These are phyloP conservation scores for Dispira parvispora DNA, from an alignment of 192 early-diverging fungal species.

Conservation along the genomic window DNA sequence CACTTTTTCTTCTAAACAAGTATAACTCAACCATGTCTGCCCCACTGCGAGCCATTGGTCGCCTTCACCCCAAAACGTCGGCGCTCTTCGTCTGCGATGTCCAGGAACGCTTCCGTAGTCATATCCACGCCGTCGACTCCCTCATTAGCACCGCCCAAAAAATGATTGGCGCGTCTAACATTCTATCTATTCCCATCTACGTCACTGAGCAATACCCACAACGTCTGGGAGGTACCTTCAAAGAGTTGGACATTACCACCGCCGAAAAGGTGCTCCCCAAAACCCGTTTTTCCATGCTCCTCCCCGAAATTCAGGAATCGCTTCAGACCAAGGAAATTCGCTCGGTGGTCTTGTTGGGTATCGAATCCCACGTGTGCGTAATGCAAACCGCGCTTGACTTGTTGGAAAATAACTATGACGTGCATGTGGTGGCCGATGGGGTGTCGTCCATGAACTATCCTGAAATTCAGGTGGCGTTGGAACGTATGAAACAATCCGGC, in stretches of 20 bases:
- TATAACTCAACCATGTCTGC: conserved; percentile 12
- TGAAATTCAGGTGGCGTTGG: conserved; percentile 70
- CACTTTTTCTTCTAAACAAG: too few species aligned
- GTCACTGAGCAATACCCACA: conserved; percentile 74
- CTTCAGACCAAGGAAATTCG: conserved; percentile 32
- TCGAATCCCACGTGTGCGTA: conserved; percentile 93
- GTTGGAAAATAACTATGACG: conserved; percentile 52
- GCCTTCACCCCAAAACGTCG: conserved; percentile 35
- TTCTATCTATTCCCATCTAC: conserved; percentile 66
- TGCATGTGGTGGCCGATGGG: conserved; percentile 84
- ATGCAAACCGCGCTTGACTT: conserved; percentile 88
- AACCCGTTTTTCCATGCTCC: conserved; percentile 80
- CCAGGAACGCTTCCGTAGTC: conserved; percentile 60
- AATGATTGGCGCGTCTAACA: conserved; percentile 58
- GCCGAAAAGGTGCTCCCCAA: conserved; percentile 47
- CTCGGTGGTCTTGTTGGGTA: conserved; percentile 75
- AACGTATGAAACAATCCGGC: conserved; percentile 46
- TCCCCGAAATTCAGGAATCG: conserved; percentile 35
- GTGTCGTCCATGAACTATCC: conserved; percentile 72
- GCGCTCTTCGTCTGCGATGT: conserved; percentile 91
- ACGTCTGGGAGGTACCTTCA: conserved; percentile 59
- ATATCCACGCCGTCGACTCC: conserved; percentile 67
- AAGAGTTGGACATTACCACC: conserved; percentile 52
- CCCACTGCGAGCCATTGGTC: conserved; percentile 28
- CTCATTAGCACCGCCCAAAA: conserved; percentile 72